A percentile compares a stretch with the other conserved stretches of the same genome.
Evolutionary conservation across 2,329 filamentous ascomycete genomes (phyloP).

Genomic region (Colletotrichum karsti): DNA sequence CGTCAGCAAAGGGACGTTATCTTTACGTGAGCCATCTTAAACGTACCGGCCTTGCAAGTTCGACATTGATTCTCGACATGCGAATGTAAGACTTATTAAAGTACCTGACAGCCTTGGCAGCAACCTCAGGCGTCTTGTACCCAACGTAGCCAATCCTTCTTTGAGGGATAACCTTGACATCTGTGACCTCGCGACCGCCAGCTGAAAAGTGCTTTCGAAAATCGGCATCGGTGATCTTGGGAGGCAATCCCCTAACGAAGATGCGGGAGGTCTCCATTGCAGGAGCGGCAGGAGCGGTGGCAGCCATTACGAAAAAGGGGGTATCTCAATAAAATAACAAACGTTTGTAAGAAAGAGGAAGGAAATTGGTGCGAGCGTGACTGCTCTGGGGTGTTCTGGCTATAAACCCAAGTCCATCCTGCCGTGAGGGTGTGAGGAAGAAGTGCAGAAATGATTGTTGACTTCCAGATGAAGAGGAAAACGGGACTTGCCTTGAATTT

Average conservation of each 20-base stretch:
- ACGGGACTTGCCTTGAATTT: slow-evolving; percentile 40
- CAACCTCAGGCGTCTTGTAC: slow-evolving; percentile 84
- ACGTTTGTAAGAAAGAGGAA: slow-evolving; percentile 6
- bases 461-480: slow-evolving; percentile 32
- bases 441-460: not conserved
- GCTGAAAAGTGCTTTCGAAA: slow-evolving; percentile 88
- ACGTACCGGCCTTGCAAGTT: slow-evolving; percentile 76
- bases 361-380: slow-evolving; percentile 16
- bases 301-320: slow-evolving; percentile 31
- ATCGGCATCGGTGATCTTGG: slow-evolving; percentile 83
- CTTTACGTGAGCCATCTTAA: not conserved
- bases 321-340: slow-evolving; percentile 25
- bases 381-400: slow-evolving; percentile 13
- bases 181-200: slow-evolving; percentile 79
- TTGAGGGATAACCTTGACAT: slow-evolving; percentile 89
- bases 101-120: slow-evolving; percentile 86
- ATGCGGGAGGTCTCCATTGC: slow-evolving; percentile 70
- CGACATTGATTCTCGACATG: slow-evolving; percentile 93
- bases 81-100: slow-evolving; percentile 96
- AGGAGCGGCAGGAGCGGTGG: slow-evolving; percentile 32
- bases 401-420: slow-evolving; percentile 22
- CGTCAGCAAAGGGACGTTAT: not conserved
- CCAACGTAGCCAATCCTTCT: slow-evolving; percentile 96
- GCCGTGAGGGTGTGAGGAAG: slow-evolving; percentile 29
- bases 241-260: slow-evolving; percentile 86